phyloP scores from a whole-genome alignment of 2,329 filamentous ascomycete genomes.

The Tolypocladium sp. region DNA sequence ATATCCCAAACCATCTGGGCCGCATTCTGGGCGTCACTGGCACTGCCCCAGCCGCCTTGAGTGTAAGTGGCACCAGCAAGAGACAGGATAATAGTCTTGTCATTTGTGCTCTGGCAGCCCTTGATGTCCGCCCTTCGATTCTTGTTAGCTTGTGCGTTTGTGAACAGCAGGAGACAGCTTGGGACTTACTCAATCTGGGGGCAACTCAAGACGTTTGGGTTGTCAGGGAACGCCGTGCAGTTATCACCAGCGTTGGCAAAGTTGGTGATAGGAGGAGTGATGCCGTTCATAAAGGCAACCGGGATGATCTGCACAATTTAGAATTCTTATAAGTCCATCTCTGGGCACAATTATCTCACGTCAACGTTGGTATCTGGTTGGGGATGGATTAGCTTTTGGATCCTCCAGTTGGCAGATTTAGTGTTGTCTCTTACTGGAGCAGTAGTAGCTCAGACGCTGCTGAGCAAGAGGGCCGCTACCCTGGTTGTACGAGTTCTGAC shows the following conservation, averaged over 20 bases:
- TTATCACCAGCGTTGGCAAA: conserved; percentile 55
- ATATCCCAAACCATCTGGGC: conserved; percentile 61
- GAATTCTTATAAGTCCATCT: not conserved
- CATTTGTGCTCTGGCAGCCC: conserved; percentile 49
- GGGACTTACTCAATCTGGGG: conserved; percentile 51
- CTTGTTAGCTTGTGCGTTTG: conserved; percentile 17
- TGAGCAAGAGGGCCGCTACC: conserved; percentile 36
- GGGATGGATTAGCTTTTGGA: not conserved
- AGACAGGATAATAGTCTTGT: conserved; percentile 65
- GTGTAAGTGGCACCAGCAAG: conserved; percentile 63
- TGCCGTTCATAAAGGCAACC: conserved; percentile 51
- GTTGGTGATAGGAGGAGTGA: conserved; percentile 48
- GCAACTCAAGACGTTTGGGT: conserved; percentile 45
- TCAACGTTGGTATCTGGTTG: conserved; percentile 33
- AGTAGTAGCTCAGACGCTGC: conserved; percentile 48
- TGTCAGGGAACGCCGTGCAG: conserved; percentile 51
- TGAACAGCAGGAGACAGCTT: conserved; percentile 7
- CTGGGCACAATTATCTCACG: conserved; percentile 18
- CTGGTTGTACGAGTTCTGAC: conserved; percentile 51
- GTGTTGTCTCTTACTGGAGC: conserved; percentile 36
- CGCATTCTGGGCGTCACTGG: conserved; percentile 39
- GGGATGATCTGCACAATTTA: conserved; percentile 38
- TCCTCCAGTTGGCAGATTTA: not conserved
- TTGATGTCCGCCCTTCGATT: conserved; percentile 27
- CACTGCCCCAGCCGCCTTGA: conserved; percentile 55